Evolutionary conservation across 1,139 yeast genomes (phyloP).

Genomic region (Taphrina wiesneri): DNA sequence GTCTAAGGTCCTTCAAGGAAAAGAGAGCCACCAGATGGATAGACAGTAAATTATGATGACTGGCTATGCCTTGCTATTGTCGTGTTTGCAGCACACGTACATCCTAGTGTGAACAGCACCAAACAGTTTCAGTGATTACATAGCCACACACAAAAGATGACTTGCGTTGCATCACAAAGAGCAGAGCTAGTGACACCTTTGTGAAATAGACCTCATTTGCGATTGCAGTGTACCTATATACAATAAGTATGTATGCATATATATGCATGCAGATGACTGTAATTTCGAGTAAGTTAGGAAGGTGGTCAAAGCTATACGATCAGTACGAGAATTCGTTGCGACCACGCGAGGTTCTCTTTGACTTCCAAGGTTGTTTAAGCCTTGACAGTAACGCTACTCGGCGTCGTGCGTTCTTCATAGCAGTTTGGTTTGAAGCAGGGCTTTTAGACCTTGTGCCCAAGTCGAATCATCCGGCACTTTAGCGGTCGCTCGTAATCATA

Average conservation of each 20-base stretch:
- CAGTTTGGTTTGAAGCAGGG: no score
- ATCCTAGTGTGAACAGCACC: neutral
- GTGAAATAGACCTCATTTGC: neutral
- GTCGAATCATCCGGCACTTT: no score
- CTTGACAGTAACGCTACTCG: no score
- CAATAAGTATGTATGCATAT: no score
- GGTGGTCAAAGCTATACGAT: neutral
- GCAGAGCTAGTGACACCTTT: no score
- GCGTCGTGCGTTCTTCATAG: no score
- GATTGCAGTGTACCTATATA: neutral
- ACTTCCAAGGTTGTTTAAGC: neutral
- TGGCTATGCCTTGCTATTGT: no score
- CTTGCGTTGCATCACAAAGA: no score
- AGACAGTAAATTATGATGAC: constrained; percentile 33
- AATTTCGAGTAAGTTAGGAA: neutral
- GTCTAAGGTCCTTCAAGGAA: constrained; percentile 42
- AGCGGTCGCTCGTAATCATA: no score
- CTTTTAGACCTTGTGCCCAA: neutral
- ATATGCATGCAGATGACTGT: no score
- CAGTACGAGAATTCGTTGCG: neutral
- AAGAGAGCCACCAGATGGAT: constrained; percentile 43
- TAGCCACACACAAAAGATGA: no score
- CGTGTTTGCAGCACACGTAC: no score
- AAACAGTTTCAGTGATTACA: neutral
- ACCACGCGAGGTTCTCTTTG: neutral